Conservation (phyloP, 2,329 filamentous ascomycete species). For the Pezizomycotina sp. region DNA sequence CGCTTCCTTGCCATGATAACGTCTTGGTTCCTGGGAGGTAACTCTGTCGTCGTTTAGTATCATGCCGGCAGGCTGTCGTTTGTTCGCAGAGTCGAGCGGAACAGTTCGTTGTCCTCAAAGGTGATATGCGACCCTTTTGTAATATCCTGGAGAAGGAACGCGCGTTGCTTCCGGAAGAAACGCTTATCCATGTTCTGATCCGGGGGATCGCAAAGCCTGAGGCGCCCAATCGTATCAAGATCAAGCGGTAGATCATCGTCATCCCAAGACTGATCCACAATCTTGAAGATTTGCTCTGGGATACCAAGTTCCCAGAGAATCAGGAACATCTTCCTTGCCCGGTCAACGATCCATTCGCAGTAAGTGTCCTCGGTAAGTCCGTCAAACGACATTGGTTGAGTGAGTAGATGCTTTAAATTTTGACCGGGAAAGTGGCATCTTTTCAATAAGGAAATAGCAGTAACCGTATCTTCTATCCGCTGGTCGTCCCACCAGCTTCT, state of each 20-base stretch:
- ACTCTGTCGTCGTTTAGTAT: conserved; percentile 46
- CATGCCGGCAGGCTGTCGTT: conserved; percentile 29
- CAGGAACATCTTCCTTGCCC: conserved; percentile 49
- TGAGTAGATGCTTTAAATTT: conserved; percentile 38
- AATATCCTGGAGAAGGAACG: conserved; percentile 49
- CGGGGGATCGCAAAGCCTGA: conserved; percentile 42
- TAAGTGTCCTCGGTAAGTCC: conserved; percentile 55
- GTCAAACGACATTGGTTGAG: conserved; percentile 47
- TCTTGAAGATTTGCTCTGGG: conserved; percentile 55
- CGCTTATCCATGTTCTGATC: conserved; percentile 48
- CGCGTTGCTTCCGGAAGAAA: conserved; percentile 54
- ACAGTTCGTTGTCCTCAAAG: conserved; percentile 49
- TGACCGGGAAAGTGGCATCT: conserved; percentile 47
- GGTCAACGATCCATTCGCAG: conserved; percentile 57
- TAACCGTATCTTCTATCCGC: conserved; percentile 53
- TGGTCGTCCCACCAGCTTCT: conserved; percentile 51
- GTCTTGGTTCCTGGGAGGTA: conserved; percentile 47
- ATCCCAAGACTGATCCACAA: conserved; percentile 60
- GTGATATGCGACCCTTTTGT: conserved; percentile 42
- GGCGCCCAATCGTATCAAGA: conserved; percentile 45
- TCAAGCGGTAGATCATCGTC: conserved; percentile 56
- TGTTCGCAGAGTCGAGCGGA: conserved; percentile 42
- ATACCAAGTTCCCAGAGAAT: conserved; percentile 52
- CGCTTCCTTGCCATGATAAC: conserved; percentile 41
- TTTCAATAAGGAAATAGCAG: conserved; percentile 47